Evolutionary conservation across 805 yeast species (phyloP), one percentile per base, ranked within the genome.

Genomic region (Candida namnaoensis): DNA sequence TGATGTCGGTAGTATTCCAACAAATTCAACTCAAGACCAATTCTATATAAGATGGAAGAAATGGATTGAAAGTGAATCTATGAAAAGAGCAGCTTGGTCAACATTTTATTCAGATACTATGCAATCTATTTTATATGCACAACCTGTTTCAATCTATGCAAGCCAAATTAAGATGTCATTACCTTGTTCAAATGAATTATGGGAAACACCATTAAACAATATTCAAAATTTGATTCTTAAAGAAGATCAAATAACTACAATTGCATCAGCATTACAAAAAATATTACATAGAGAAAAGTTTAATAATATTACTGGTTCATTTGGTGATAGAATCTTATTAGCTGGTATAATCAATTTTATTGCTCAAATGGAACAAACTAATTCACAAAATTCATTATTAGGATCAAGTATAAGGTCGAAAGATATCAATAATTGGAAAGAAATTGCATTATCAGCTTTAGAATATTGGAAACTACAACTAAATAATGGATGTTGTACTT

Each of bases 271-370:
- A 14, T 13, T 26, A 19, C 5, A n/a, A 27, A 10, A 5, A 32
- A 27, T 35, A 6, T 23, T 19, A 25, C n/a, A 15, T 7, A 13
- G 8, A 7, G 19, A 59, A 62, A 15, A 19, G 12, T 6, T 11
- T 12, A 35, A 32, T 12, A n/a, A n/a, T n/a, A n/a, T n/a, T n/a
- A 49, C 7, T 64, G 69, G 70, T 44, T 58, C 75, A 1, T 78
- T 83, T 54, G 82, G 86, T 4, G 73, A 76, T 40, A 74, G 75
- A 44, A 74, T 82, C 8, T 54, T 81, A 35, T 59, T 81, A 36
- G 77, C 81, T 7, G 88, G 88, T 0, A 53, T 81, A 36, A 61
- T 76, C 38, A 75, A 84, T 6, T 66, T 81, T 7, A 68, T 79
- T 66, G 73, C 71, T 44, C 84, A 78, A 54, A 63, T 36, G 36